Conservation (phyloP, 2,329 filamentous ascomycete species). For the Apiospora phragmitis region DNA sequence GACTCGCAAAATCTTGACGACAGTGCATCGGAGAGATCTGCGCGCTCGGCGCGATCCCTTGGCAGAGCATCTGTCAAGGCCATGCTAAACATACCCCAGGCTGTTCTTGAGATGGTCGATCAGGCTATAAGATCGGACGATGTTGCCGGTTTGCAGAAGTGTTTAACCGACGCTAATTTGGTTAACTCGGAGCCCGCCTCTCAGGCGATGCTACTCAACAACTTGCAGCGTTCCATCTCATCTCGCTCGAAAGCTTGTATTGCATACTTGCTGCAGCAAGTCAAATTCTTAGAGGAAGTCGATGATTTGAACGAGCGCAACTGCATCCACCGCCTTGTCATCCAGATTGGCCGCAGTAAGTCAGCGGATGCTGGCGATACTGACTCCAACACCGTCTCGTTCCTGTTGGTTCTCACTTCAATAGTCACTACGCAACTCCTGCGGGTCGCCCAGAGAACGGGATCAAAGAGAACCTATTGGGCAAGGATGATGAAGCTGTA, state of each 20-base stretch:
- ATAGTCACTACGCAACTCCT: constrained; percentile 76
- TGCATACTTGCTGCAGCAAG: constrained; percentile 65
- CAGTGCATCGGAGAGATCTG: constrained; percentile 70
- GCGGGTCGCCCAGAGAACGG: constrained; percentile 56
- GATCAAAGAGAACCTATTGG: constrained; percentile 66
- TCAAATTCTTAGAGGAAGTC: constrained; percentile 76
- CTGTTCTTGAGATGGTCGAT: constrained; percentile 71
- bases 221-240: constrained; percentile 76
- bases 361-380: constrained; percentile 47
- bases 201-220: constrained; percentile 73
- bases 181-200: constrained; percentile 53
- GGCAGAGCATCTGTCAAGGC: constrained; percentile 76
- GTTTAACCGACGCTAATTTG: constrained; percentile 59
- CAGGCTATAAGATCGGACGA: constrained; percentile 71
- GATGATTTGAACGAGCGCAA: constrained; percentile 95
- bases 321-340: constrained; percentile 88
- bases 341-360: constrained; percentile 82
- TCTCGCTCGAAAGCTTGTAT: constrained; percentile 70
- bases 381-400: constrained; percentile 50
- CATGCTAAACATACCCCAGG: constrained; percentile 68
- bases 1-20: constrained; percentile 79
- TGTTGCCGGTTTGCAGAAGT: constrained; percentile 52
- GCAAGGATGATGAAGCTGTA: constrained; percentile 74
- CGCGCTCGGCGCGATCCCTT: constrained; percentile 68
- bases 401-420: constrained; percentile 53